Percentiles rank a stretch among this genome's conserved stretches.
phyloP scores from a whole-genome alignment of 108 stramenopile species.

The Nannochloropsis oceanica region DNA sequence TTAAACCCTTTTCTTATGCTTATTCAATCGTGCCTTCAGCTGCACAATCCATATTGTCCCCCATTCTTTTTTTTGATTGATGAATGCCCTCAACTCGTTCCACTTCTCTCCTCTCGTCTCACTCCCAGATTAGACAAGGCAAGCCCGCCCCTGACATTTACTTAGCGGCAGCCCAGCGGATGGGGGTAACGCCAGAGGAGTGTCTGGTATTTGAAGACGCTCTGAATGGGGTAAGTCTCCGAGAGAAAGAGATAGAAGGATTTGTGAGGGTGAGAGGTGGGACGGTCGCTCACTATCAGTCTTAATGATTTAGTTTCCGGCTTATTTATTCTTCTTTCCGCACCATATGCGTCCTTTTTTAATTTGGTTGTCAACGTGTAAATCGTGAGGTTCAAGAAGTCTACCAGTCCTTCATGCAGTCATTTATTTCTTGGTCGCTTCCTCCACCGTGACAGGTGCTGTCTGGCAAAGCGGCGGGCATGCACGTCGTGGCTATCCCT shows the following conservation, averaged over 20 bases:
- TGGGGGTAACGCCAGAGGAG: conserved; percentile 1
- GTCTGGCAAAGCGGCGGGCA: conserved; percentile 21
- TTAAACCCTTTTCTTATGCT: background rate
- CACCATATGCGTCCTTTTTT: background rate
- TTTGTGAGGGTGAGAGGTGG: background rate
- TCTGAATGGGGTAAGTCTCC: background rate
- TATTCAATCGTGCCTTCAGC: background rate
- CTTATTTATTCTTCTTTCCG: background rate
- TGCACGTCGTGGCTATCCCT: conserved; percentile 16
- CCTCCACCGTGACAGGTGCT: background rate
- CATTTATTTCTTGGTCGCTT: background rate
- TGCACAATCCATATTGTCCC: background rate
- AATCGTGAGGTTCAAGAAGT: too few relatives aligned
- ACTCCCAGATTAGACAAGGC: background rate
- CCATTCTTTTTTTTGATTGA: too few relatives aligned
- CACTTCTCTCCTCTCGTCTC: background rate
- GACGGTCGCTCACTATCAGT: background rate
- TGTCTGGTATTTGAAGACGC: conserved; percentile 23
- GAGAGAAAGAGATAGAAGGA: background rate
- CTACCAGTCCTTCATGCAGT: background rate
- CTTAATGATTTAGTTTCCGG: too few relatives aligned
- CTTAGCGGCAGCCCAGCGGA: conserved; percentile 7
- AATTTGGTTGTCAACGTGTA: background rate
- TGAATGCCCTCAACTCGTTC: background rate
- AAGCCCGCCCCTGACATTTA: conserved; percentile 26